Percentiles rank a stretch among this genome's conserved stretches.
These are phyloP conservation scores for Alternaria postmessia DNA, from an alignment of 2,329 filamentous ascomycete species.

Conservation along the genomic window DNA sequence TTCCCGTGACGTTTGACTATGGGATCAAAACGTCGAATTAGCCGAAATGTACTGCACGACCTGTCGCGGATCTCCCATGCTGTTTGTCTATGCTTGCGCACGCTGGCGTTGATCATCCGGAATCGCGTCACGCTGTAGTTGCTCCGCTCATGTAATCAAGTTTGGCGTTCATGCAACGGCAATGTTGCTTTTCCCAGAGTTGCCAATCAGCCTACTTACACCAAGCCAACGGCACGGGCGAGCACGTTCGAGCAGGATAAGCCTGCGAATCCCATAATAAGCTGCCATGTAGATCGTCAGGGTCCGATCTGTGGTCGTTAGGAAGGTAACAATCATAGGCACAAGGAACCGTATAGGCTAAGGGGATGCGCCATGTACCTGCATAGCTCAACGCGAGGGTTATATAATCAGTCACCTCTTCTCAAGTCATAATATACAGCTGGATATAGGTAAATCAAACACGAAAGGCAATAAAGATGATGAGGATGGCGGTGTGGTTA, in stretches of 20 bases:
- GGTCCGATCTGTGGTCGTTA: constrained; percentile 1
- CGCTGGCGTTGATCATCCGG: constrained; percentile 1
- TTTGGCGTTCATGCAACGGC: background rate
- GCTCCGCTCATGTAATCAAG: background rate
- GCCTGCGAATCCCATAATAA: background rate
- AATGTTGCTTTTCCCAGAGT: background rate
- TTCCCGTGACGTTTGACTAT: background rate
- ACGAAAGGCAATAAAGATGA: background rate
- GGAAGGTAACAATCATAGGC: background rate
- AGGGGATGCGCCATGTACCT: background rate
- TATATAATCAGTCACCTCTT: background rate
- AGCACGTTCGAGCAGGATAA: background rate
- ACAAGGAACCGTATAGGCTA: background rate
- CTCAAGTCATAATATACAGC: background rate
- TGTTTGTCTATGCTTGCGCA: background rate
- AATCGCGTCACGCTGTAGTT: background rate
- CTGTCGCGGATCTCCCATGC: background rate
- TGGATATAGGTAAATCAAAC: background rate
- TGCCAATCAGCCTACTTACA: background rate
- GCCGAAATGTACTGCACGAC: background rate
- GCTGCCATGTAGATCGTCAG: constrained; percentile 4
- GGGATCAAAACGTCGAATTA: background rate
- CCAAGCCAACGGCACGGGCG: background rate
- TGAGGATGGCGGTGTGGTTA: background rate
- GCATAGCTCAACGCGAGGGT: background rate